phyloP scores from a whole-genome alignment of 345 rosid species.

The Leavenworthia alabamica region DNA sequence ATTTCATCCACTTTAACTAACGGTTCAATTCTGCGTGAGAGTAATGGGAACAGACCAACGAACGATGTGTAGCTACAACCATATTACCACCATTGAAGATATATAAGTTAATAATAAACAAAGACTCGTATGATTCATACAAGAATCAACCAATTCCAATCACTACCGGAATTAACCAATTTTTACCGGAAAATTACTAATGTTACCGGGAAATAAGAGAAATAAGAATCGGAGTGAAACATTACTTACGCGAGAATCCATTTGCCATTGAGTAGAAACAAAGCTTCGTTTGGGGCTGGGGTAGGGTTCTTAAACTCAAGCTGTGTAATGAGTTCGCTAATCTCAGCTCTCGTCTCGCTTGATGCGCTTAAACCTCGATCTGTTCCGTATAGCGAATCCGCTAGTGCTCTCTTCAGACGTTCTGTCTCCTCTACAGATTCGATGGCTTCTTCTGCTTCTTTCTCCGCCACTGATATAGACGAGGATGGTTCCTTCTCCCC shows the following conservation, averaged over 20 bases:
- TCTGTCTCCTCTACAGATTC: conserved; percentile 45
- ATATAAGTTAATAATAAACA: background rate
- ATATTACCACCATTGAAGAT: conserved; percentile 7
- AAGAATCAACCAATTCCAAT: too few relatives aligned
- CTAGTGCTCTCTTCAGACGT: conserved; percentile 51
- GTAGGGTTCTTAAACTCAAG: conserved; percentile 86
- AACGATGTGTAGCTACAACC: conserved; percentile 75
- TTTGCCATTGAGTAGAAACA: conserved; percentile 74
- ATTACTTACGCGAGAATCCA: conserved; percentile 84
- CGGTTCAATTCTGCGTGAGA: conserved; percentile 54
- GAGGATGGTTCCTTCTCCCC: conserved; percentile 14
- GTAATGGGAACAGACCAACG: conserved; percentile 64
- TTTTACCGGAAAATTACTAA: background rate
- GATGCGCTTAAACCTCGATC: conserved; percentile 62
- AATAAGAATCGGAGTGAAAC: background rate
- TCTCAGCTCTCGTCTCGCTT: conserved; percentile 85
- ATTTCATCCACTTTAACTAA: conserved; percentile 82
- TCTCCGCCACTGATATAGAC: conserved; percentile 36
- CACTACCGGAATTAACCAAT: background rate
- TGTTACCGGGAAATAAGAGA: background rate
- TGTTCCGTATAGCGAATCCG: conserved; percentile 65
- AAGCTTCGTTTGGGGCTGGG: conserved; percentile 73
- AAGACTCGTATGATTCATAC: background rate
- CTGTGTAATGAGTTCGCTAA: conserved; percentile 79
- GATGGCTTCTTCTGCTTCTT: conserved; percentile 32